phyloP scores from a whole-genome alignment of 1,139 yeast species.

The Taphrina wiesneri region DNA sequence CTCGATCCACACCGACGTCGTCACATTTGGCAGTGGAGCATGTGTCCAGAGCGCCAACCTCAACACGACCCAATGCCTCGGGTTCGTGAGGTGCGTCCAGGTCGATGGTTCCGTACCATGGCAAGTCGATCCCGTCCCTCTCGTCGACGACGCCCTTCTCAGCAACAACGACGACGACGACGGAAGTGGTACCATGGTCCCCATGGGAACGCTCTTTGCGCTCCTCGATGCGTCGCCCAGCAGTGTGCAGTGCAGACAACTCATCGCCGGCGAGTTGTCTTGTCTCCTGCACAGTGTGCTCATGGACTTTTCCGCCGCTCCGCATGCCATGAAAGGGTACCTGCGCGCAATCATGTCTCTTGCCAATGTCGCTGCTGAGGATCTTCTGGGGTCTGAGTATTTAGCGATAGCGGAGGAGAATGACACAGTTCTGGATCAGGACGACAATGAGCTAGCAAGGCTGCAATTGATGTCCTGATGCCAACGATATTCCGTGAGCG shows the following conservation, averaged over 20 bases:
- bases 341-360: not conserved
- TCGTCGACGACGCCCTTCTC: slow-evolving; percentile 14
- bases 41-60: not conserved
- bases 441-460: not conserved
- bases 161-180: not conserved
- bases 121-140: slow-evolving; percentile 31
- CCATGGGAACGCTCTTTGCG: slow-evolving; percentile 1
- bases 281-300: not conserved
- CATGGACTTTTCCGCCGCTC: slow-evolving; percentile 15
- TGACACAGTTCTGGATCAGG: not conserved
- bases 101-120: not conserved
- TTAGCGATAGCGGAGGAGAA: not conserved
- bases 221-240: not conserved
- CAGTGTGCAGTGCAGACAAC: not conserved
- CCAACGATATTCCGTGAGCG: not conserved
- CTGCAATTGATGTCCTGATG: not conserved
- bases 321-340: slow-evolving; percentile 19
- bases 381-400: not conserved
- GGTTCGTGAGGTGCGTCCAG: slow-evolving; percentile 13
- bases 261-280: not conserved
- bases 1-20: not conserved
- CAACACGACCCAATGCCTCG: not conserved
- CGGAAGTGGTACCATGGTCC: not conserved
- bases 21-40: slow-evolving; percentile 27
- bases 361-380: not conserved